Conservation (phyloP, 1,284 basidiomycete genomes). For the Tetrapyrgos nigripes region DNA sequence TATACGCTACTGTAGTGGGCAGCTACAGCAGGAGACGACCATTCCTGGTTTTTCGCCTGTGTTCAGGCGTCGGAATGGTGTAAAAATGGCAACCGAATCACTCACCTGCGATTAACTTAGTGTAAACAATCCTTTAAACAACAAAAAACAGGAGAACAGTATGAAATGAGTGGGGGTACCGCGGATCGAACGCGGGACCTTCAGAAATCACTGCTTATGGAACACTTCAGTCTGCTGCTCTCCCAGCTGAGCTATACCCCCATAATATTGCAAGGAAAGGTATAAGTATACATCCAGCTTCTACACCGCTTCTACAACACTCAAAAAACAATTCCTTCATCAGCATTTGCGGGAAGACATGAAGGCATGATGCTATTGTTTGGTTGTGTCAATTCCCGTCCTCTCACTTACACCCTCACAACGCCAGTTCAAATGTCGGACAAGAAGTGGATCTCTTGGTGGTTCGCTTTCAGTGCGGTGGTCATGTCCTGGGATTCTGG, state of each 20-base stretch:
- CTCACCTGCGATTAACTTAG: too few relatives aligned
- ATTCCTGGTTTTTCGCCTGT: too few relatives aligned
- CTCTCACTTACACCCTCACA: background rate
- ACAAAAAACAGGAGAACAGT: background rate
- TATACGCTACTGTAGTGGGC: too few relatives aligned
- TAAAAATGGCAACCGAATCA: too few relatives aligned
- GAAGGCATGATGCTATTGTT: too few relatives aligned
- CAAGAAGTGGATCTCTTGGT: slow-evolving; percentile 17
- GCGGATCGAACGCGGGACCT: slow-evolving; percentile 16
- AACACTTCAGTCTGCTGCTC: slow-evolving; percentile 15
- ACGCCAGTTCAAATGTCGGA: slow-evolving; percentile 1
- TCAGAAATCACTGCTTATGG: slow-evolving; percentile 2
- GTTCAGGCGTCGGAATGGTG: too few relatives aligned
- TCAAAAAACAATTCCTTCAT: background rate
- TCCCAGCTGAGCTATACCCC: slow-evolving; percentile 16
- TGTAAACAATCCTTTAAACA: too few relatives aligned
- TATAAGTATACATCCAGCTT: too few relatives aligned
- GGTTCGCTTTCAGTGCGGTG: slow-evolving; percentile 19
- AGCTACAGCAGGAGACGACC: too few relatives aligned
- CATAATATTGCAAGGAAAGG: too few relatives aligned
- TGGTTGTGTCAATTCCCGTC: background rate
- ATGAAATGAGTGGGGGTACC: slow-evolving; percentile 14
- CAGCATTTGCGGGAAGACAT: background rate
- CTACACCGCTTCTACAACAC: too few relatives aligned
- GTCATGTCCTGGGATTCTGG: slow-evolving; percentile 23